Base-by-base conservation (phyloP, 208 protist species). In the Porcisia deanei region DNA sequence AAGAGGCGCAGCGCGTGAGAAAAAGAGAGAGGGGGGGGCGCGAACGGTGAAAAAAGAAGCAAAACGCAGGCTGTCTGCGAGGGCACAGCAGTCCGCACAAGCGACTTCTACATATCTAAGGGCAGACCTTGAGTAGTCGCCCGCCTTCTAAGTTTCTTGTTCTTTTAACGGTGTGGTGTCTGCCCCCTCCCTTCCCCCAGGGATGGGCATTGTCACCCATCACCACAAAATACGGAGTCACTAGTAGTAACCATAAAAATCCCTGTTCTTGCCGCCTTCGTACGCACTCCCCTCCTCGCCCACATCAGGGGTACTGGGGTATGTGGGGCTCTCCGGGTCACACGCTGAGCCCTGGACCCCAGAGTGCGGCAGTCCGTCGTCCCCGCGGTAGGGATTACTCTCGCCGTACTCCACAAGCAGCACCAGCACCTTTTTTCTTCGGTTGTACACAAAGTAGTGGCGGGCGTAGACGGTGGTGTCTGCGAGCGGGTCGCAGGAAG, bases 391-490 rank as follows among this genome's bases (percentile, higher is more conserved):
- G 64, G 77, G 79, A 68, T 91, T 92, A 41, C 88, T 86, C 82
- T 92, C 81, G 25, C 80, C 87, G 83, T 85, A 94, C 41, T 89
- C 59, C 18, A 91, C 68, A 22, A 95, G 54, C 58, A 85, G 68
- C 69, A 95, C 91, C 16, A 95, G 73, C 66, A 93, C 76, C 66
- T 89, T 88, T 47, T 79, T 73, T 43, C 80, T 68, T 53, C 80
- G 88, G 81, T 93, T 91, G 80, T 93, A 95, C 2, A 93, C 65
- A 59, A 95, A 88, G 75, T 88, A 92, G 75, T 92, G 88, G 39
- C 90, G 86, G 5, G 91, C 81, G 55, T 89, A 90, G 53, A 95
- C 77, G 39, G 82, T 69, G 63, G 64, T 80, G 41, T 85, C 82
- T 55, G 81, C 85, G 64, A 83, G 83, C 9, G 91, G 91, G 78